A percentile compares a stretch with the other conserved stretches of the same genome.
These are phyloP conservation scores for Steccherinum ochraceum DNA, from an alignment of 768 basidiomycete genomes.

Conservation along the genomic window DNA sequence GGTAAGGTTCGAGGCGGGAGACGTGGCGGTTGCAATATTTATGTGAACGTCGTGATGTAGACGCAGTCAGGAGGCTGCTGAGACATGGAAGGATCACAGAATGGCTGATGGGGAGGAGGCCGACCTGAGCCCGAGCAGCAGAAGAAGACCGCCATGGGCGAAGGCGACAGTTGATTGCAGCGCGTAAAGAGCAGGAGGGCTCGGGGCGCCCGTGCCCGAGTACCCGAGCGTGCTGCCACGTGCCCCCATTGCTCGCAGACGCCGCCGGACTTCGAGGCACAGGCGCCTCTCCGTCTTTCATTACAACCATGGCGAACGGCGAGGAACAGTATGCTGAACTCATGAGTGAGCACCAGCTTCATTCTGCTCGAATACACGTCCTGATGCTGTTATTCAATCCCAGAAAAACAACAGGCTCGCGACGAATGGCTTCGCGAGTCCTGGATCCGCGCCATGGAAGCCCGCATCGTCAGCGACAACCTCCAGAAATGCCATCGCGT, in stretches of 20 bases:
- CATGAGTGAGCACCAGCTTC: conserved; percentile 45
- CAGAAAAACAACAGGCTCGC: conserved; percentile 61
- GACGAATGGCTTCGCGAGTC: conserved; percentile 82
- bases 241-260: conserved; percentile 4
- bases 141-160: no score
- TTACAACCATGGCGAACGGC: conserved; percentile 32
- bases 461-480: conserved; percentile 80
- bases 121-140: no score
- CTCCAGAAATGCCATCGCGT: conserved; percentile 82
- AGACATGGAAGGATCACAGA: no score
- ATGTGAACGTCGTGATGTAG: no score
- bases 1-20: no score
- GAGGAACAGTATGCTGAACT: conserved; percentile 40
- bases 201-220: neutral
- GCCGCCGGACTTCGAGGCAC: conserved; percentile 4
- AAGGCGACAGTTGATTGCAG: no score
- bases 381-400: neutral
- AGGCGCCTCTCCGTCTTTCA: conserved; percentile 9
- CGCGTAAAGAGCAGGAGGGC: neutral
- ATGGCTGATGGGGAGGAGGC: no score
- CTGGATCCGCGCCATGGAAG: conserved; percentile 94
- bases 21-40: no score
- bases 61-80: no score
- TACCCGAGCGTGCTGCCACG: conserved; percentile 1
- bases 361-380: neutral